Base-by-base conservation (phyloP, 1,284 basidiomycete species). In the Malassezia nana region DNA sequence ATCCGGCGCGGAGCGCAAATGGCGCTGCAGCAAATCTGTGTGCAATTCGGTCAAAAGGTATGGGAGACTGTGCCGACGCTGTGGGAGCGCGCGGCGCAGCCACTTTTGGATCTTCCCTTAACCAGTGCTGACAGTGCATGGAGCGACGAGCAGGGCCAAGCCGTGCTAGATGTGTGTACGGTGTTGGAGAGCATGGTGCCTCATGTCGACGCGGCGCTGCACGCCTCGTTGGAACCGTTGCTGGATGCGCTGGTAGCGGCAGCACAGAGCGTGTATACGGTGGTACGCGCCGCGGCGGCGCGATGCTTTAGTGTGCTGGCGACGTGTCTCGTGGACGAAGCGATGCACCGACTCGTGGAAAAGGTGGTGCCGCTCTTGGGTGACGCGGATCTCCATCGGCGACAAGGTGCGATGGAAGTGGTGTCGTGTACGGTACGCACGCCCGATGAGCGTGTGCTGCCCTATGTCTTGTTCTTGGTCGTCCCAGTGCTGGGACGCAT, bases 401-500 rank as follows among this genome's bases (percentile, higher is more conserved):
- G 94, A 39, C 89, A 94, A 74, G 94, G 94, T 15, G 83, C 86
- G 0, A 84, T 86, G 6, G 94, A 98, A 75, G 77, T 63, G 16
- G 42, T 95, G 35, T 89, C 88, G 73, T 87, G 91, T 69, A 84
- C 96, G 55, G 87, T 98, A 40, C 85, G 90, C 67, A 81, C 82
- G 57, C 81, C 98, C 42, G 91, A 96, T 66, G 83, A 95, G 76
- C 92, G 92, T 75, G 85, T 91, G 15, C 77, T 99, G 43, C 92
- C 94, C 5, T 99, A 98, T 73, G 87, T 98, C 20, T 86, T 98
- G 61, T 98, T 99, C 78, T 80, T 98, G 74, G 83, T 99, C 45
- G 91, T 98, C 0, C 94, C 94, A 0, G 82, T 96, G 4, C 83
- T 99, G 8, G 94, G 94, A 7, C 82, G 94, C 30, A 98, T 98